These are phyloP conservation scores for Penicillium digitatum DNA, from an alignment of 2,329 filamentous ascomycete genomes.

Conservation along the genomic window DNA sequence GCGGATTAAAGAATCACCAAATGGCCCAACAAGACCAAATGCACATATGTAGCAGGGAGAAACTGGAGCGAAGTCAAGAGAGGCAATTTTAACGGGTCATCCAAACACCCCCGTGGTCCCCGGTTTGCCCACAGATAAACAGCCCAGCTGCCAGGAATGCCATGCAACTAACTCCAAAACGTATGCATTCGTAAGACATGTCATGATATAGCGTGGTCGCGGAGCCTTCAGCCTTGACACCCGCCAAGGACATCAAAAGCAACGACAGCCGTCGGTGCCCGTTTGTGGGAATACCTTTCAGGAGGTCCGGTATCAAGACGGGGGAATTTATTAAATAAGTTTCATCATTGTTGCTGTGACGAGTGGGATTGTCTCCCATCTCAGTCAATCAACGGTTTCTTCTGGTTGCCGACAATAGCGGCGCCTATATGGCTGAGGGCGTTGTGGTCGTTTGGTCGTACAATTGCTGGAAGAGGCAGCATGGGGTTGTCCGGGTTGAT, in stretches of 20 bases:
- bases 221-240: slow-evolving; percentile 1
- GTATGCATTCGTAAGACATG: slow-evolving; percentile 38
- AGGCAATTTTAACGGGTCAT: not conserved
- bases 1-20: not conserved
- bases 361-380: slow-evolving; percentile 8
- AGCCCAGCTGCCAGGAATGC: slow-evolving; percentile 23
- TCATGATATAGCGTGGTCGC: slow-evolving; percentile 15
- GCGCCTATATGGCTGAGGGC: slow-evolving; percentile 59
- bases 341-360: slow-evolving; percentile 16
- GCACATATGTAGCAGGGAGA: not conserved
- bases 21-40: slow-evolving; percentile 1
- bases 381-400: slow-evolving; percentile 65
- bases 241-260: not conserved
- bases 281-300: slow-evolving; percentile 5
- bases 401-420: slow-evolving; percentile 58
- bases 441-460: slow-evolving; percentile 69
- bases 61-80: not conserved
- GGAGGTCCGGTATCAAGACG: slow-evolving; percentile 2
- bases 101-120: slow-evolving; percentile 22
- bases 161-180: slow-evolving; percentile 35
- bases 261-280: not conserved
- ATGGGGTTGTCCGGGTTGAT: slow-evolving; percentile 88
- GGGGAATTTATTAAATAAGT: slow-evolving; percentile 15
- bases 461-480: slow-evolving; percentile 79
- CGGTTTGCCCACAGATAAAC: slow-evolving; percentile 14